These are phyloP conservation scores for Tolypocladium sp. DNA, from an alignment of 2,329 filamentous ascomycete genomes.

Conservation along the genomic window DNA sequence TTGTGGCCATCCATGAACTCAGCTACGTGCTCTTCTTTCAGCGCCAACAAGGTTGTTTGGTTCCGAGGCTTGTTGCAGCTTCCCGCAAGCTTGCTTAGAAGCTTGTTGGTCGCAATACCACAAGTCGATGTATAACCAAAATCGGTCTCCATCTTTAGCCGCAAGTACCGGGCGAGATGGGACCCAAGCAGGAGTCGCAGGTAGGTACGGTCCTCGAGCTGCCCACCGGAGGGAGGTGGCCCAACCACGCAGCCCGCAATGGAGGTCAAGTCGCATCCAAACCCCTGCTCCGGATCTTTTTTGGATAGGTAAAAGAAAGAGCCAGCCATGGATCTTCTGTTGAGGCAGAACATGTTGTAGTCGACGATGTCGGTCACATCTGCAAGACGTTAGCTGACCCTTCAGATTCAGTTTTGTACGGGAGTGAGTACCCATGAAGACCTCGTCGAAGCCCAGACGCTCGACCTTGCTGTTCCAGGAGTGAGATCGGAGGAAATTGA, in stretches of 20 bases:
- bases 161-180: constrained; percentile 69
- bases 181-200: constrained; percentile 67
- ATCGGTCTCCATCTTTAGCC: constrained; percentile 61
- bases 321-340: constrained; percentile 48
- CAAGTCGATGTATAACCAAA: constrained; percentile 82
- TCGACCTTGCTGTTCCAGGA: constrained; percentile 76
- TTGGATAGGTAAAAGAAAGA: constrained; percentile 76
- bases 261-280: constrained; percentile 62
- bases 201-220: constrained; percentile 29
- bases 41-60: constrained; percentile 75
- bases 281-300: constrained; percentile 69
- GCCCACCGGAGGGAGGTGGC: constrained; percentile 8
- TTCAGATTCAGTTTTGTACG: background rate
- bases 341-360: constrained; percentile 69
- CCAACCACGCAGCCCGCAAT: constrained; percentile 53
- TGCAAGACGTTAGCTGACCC: constrained; percentile 20
- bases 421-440: constrained; percentile 38
- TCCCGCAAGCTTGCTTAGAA: constrained; percentile 77
- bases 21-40: constrained; percentile 45
- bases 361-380: constrained; percentile 81
- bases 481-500: constrained; percentile 59
- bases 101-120: constrained; percentile 80
- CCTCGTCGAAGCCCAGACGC: constrained; percentile 83
- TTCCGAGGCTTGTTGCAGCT: constrained; percentile 76
- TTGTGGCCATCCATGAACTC: constrained; percentile 68